These are phyloP conservation scores for Fusarium subtropicale DNA, from an alignment of 2,329 filamentous ascomycete species.

Conservation along the genomic window DNA sequence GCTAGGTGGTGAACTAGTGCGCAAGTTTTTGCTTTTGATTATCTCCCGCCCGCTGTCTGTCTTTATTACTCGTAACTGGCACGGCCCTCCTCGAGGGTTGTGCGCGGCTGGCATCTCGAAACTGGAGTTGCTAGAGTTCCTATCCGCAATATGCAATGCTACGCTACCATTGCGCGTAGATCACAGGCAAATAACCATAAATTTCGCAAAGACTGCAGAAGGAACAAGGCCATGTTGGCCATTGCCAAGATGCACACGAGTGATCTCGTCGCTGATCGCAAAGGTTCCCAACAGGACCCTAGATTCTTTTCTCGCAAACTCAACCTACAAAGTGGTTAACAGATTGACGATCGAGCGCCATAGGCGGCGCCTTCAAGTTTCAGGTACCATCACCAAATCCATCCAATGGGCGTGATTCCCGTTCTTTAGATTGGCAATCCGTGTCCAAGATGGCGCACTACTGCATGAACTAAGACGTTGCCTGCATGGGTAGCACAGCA, in stretches of 20 bases:
- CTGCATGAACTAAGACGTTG: conserved; percentile 21
- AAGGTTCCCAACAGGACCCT: conserved; percentile 2
- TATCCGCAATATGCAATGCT: background rate
- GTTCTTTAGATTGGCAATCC: conserved; percentile 37
- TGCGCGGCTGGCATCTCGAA: conserved; percentile 2
- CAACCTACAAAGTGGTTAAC: background rate
- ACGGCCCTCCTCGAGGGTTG: conserved; percentile 24
- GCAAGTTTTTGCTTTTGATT: background rate
- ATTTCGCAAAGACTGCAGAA: background rate
- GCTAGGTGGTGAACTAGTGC: background rate
- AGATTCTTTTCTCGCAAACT: background rate
- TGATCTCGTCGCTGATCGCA: conserved; percentile 7
- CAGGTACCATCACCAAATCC: conserved; percentile 38
- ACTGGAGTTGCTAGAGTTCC: background rate
- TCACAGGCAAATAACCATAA: background rate
- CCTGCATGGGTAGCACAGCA: conserved; percentile 24
- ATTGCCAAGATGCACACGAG: background rate
- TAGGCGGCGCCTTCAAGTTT: conserved; percentile 41
- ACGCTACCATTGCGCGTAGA: background rate
- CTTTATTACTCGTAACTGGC: conserved; percentile 7
- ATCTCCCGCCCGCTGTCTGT: background rate
- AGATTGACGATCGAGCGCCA: conserved; percentile 41
- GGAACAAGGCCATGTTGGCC: background rate
- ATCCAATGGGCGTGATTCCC: conserved; percentile 43
- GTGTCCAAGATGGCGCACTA: conserved; percentile 36